Conservation (phyloP, 2,329 filamentous ascomycete species). For the Xylaria sp. region DNA sequence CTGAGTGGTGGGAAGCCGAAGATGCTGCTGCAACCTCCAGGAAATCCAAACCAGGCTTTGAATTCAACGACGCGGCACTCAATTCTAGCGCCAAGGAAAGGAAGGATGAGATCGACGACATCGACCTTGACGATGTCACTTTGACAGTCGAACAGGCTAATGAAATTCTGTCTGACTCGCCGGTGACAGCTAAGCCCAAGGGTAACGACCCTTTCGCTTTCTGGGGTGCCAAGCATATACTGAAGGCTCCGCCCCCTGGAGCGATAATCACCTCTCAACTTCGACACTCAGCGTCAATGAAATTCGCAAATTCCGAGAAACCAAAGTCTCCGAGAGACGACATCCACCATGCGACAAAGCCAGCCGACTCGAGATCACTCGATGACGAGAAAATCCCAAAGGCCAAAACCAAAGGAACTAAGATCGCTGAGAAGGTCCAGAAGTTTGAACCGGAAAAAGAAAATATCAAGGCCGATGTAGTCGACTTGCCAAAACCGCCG, state of each 20-base stretch:
- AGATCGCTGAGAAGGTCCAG: slow-evolving; percentile 53
- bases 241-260: slow-evolving; percentile 34
- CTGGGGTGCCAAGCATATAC: slow-evolving; percentile 45
- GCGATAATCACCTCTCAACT: slow-evolving; percentile 26
- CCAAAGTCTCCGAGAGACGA: slow-evolving; percentile 41
- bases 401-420: slow-evolving; percentile 44
- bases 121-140: slow-evolving; percentile 31
- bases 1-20: slow-evolving; percentile 31
- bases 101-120: slow-evolving; percentile 24
- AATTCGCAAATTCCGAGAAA: slow-evolving; percentile 49
- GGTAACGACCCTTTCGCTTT: slow-evolving; percentile 47
- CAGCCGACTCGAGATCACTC: slow-evolving; percentile 35
- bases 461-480: slow-evolving; percentile 29
- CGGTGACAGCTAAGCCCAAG: slow-evolving; percentile 28
- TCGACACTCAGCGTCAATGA: slow-evolving; percentile 27
- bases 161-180: slow-evolving; percentile 26
- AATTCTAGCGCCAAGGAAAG: slow-evolving; percentile 31
- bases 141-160: slow-evolving; percentile 30
- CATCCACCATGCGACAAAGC: slow-evolving; percentile 37
- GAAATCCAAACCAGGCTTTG: slow-evolving; percentile 28
- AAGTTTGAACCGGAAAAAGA: slow-evolving; percentile 46
- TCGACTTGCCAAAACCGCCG: slow-evolving; percentile 34
- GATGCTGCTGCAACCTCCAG: slow-evolving; percentile 29
- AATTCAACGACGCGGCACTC: slow-evolving; percentile 37
- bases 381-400: slow-evolving; percentile 40